These are phyloP conservation scores for Xerophyta viscosa DNA, from an alignment of 106 monocot genomes.

Conservation along the genomic window DNA sequence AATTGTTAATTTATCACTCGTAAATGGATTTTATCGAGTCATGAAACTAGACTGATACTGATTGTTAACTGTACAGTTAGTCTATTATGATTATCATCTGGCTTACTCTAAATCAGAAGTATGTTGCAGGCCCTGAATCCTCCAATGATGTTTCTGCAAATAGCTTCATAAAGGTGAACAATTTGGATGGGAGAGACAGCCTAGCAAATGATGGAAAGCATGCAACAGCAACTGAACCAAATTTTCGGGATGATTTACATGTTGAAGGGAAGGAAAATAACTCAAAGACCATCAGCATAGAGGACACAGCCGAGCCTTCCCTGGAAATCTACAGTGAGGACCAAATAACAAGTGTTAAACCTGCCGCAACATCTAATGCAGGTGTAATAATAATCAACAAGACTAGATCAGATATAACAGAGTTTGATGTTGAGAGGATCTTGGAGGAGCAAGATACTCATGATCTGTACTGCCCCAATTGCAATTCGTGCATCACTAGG, in stretches of 20 bases:
- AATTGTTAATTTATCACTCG: too few relatives aligned
- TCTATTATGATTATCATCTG: neutral
- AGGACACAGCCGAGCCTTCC: neutral
- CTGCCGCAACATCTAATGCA: too few relatives aligned
- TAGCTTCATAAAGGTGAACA: neutral
- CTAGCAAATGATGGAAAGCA: slow-evolving; percentile 12
- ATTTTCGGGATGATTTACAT: slow-evolving; percentile 1
- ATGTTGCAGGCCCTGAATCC: slow-evolving; percentile 7
- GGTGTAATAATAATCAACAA: slow-evolving; percentile 4
- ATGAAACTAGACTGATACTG: too few relatives aligned
- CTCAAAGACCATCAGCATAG: slow-evolving; percentile 1
- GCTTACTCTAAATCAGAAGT: neutral
- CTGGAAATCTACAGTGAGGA: neutral
- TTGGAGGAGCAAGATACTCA: slow-evolving; percentile 88
- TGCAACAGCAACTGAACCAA: neutral
- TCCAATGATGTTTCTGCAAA: neutral
- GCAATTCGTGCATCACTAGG: slow-evolving; percentile 85
- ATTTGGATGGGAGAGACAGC: slow-evolving; percentile 2
- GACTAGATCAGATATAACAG: slow-evolving; percentile 13
- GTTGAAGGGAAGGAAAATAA: neutral
- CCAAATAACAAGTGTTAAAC: neutral
- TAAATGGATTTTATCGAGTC: too few relatives aligned
- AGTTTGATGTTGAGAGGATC: slow-evolving; percentile 60
- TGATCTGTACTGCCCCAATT: slow-evolving; percentile 91
- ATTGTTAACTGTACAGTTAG: too few relatives aligned